These are phyloP conservation scores for Nyssa sinensis DNA, from an alignment of 148 eudicot species.

Conservation along the genomic window DNA sequence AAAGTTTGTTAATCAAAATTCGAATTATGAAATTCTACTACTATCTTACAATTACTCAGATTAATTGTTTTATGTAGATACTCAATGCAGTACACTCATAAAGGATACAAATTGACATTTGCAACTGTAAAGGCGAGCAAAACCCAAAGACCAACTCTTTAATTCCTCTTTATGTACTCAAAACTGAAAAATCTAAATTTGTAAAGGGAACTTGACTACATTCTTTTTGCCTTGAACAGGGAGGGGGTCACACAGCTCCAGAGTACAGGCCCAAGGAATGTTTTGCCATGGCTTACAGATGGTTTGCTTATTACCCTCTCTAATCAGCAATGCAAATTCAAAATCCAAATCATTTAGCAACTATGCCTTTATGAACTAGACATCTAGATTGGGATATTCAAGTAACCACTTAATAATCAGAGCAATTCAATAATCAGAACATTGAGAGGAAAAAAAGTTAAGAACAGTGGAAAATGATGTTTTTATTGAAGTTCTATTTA, in stretches of 20 bases:
- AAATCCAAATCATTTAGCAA: not conserved
- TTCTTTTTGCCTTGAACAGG: conserved; percentile 17
- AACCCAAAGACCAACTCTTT: not conserved
- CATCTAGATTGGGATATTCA: no score
- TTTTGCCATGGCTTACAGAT: conserved; percentile 36
- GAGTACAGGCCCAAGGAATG: conserved; percentile 46
- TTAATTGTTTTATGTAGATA: conserved; percentile 7
- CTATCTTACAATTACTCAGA: no score
- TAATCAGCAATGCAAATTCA: not conserved
- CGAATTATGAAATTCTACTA: not conserved
- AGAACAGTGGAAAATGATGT: no score
- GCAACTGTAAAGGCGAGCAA: conserved; percentile 43
- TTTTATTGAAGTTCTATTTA: no score
- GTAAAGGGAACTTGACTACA: not conserved
- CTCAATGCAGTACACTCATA: conserved; percentile 19
- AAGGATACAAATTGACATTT: conserved; percentile 29
- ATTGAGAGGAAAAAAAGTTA: no score
- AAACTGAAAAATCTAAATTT: no score
- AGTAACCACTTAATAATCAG: no score
- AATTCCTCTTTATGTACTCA: not conserved
- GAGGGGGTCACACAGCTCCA: conserved; percentile 59
- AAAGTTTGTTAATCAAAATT: no score
- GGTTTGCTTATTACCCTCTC: conserved; percentile 31
- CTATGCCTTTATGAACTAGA: no score
- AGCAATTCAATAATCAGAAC: no score